Percentiles rank a stretch among this genome's conserved stretches.
phyloP scores from a whole-genome alignment of 106 monocot genomes.

The Gastrodia elata region DNA sequence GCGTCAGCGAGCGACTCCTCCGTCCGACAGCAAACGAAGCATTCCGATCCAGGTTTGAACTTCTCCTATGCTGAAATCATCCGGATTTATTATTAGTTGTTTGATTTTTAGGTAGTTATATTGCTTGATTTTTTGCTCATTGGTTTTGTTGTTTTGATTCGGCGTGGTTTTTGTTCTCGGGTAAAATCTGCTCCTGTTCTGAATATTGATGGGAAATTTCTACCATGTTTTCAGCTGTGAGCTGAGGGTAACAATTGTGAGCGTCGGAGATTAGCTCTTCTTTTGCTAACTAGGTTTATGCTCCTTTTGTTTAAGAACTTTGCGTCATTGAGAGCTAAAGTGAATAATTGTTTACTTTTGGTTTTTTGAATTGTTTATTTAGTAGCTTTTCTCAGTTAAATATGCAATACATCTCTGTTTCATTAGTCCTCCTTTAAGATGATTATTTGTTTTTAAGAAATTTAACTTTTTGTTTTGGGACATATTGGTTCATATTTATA shows the following conservation, averaged over 20 bases:
- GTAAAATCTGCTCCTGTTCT: neutral
- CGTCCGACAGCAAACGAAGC: too few relatives aligned
- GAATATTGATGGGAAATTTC: neutral
- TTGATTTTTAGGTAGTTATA: neutral
- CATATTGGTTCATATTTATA: neutral
- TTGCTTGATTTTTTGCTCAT: neutral
- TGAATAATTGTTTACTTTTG: neutral
- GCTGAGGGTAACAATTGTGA: too few relatives aligned
- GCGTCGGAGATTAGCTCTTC: neutral
- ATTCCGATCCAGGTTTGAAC: constrained; percentile 48
- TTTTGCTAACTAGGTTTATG: neutral
- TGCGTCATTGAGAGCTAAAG: neutral
- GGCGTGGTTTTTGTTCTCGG: neutral
- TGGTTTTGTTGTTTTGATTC: neutral
- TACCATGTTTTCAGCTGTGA: too few relatives aligned
- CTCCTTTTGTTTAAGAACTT: neutral
- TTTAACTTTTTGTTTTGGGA: too few relatives aligned
- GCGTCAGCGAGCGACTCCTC: too few relatives aligned
- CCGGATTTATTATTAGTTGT: neutral
- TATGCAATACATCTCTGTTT: neutral
- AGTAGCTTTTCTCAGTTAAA: neutral
- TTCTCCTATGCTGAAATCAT: neutral
- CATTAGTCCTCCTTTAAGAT: neutral
- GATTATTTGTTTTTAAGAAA: neutral
- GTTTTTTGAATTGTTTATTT: neutral